These are phyloP conservation scores for Fomes fomentarius DNA, from an alignment of 1,284 basidiomycete genomes.

Conservation along the genomic window DNA sequence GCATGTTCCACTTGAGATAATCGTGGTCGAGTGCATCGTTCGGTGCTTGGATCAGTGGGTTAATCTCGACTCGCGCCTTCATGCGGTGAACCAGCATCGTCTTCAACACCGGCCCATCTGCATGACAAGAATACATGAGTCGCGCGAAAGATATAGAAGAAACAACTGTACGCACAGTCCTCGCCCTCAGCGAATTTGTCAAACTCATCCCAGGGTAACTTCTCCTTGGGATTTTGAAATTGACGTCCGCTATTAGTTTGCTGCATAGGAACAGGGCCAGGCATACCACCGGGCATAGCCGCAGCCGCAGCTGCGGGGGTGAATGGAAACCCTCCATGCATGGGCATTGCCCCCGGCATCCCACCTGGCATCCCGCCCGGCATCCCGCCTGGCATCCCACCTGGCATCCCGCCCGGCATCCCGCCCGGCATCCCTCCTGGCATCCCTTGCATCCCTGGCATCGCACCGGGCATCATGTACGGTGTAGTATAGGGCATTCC, in stretches of 20 bases:
- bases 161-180: slow-evolving; percentile 28
- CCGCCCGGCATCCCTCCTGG: slow-evolving; percentile 8
- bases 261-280: slow-evolving; percentile 15
- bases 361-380: slow-evolving; percentile 5
- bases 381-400: slow-evolving; percentile 12
- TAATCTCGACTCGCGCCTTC: slow-evolving; percentile 50
- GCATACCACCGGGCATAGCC: slow-evolving; percentile 17
- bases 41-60: slow-evolving; percentile 61
- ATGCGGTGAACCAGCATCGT: slow-evolving; percentile 58
- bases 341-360: slow-evolving; percentile 8
- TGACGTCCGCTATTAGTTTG: slow-evolving; percentile 1
- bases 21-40: slow-evolving; percentile 45
- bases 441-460: slow-evolving; percentile 12
- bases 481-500: slow-evolving; percentile 8
- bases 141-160: too few relatives aligned
- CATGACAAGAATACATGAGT: background rate
- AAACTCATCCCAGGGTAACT: slow-evolving; percentile 29
- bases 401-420: slow-evolving; percentile 9
- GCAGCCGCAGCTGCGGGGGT: slow-evolving; percentile 18
- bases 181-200: slow-evolving; percentile 33
- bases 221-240: slow-evolving; percentile 14
- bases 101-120: slow-evolving; percentile 75
- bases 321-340: slow-evolving; percentile 11
- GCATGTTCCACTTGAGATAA: slow-evolving; percentile 76
- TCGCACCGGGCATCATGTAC: slow-evolving; percentile 12